Base-by-base conservation (phyloP, 2,329 filamentous ascomycete species). In the Lecanoromycetidae sp. region DNA sequence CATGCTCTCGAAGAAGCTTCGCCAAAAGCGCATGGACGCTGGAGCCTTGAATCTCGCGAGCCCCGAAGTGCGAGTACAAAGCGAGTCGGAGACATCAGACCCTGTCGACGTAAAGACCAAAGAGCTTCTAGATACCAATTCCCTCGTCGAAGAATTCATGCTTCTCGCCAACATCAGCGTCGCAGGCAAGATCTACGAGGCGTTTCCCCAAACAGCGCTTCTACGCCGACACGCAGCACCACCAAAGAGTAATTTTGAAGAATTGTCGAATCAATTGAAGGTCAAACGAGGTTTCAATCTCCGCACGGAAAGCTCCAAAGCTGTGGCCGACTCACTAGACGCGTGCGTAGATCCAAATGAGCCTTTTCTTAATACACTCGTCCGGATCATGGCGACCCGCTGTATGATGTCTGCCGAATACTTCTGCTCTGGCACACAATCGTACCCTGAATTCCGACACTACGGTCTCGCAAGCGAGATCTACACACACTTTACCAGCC, bases 361-460 rank as follows among this genome's bases (percentile, higher is more conserved):
- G 58, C 87, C 90, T 23, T 98, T 95, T 71, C 96, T 98, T 76
- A 98, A 98, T 74, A 98, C 90, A 2, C 79, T 98, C 20, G 82
- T 98, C 57, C 86, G 91, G 61, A 94, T 98, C 67, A 84, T 98
- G 71, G 91, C 91, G 8, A 98, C 91, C 7, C 82, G 91, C 19
- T 98, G 91, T 75, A 98, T 98, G 91, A 94, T 94, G 74, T 91
- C 87, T 45, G 91, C 91, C 52, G 91, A 98, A 67, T 98, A 98
- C 68, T 98, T 98, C 67, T 91, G 85, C 67, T 85, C 90, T 0
- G 91, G 91, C 51, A 88, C 87, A 5, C 87, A 95, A 63, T 79
- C 88, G 0, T 90, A 91, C 63, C 83, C 87, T 0, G 91, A 96
- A 62, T 98, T 94, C 74, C 79, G 87, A 44, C 93, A 98, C 68